Evolutionary conservation across 2,329 filamentous ascomycete genomes (phyloP), one percentile per base, ranked within the genome.

Genomic region (Zasmidium angulare): DNA sequence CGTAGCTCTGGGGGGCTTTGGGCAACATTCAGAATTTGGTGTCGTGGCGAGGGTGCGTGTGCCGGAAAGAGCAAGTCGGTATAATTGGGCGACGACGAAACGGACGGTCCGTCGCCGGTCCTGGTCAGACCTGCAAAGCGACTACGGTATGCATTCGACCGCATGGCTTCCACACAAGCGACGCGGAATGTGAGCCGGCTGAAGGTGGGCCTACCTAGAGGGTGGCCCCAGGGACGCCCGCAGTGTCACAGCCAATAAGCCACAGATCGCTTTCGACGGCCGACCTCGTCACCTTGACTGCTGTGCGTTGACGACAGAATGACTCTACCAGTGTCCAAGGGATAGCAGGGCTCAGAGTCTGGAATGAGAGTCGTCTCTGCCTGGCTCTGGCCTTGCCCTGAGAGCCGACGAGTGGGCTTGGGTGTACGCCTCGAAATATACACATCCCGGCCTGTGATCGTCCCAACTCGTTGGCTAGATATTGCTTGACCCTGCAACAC

Each of bases 381-480:
- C 52, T 24, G 26, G 19, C 31, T 43, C 36, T 17, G n/a, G 36
- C 36, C 36, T 43, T 43, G 36, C 14, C n/a, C n/a, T 43, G 7
- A 14, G n/a, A 17, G 36, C 36, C 36, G 3, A 19, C 36, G 36
- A 43, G 7, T 43, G 36, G 36, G 12, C 12, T 43, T 14, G 36
- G 7, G n/a, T 43, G 36, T 10, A 17, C 36, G 55, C 56, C 19
- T 24, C 48, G 55, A 46, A 55, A 55, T 51, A 55, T 51, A 50
- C 43, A 54, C 29, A 24, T 61, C 47, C 56, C 60, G 51, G 56
- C 60, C 40, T 57, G 40, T 53, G 60, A 65, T 61, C 56, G 46
- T 57, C 58, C 63, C 63, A 63, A 58, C 53, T 55, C 46, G 29
- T 46, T 52, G 63, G 63, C 53, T 46, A 47, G 53, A 61, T 31